Percentiles rank a stretch among this genome's conserved stretches.
Evolutionary conservation across 495 filamentous ascomycete genomes (phyloP).

Genomic region (Chaetomium fimeti): DNA sequence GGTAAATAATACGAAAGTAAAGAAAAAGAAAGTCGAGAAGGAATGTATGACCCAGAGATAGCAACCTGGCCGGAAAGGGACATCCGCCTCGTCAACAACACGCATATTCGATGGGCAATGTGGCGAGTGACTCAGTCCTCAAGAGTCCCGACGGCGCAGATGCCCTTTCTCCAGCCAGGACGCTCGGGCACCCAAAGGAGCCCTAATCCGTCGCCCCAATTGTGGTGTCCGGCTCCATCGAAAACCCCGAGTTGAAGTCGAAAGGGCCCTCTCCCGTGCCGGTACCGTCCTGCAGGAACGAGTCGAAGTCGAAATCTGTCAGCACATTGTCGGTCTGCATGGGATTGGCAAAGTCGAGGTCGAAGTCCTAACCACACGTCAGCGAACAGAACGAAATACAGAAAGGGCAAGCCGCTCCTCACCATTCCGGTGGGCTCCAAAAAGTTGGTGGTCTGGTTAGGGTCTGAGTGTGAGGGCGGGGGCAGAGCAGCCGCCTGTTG

Average conservation of each 20-base stretch:
- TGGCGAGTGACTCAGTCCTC: neutral
- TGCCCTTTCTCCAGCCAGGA: neutral
- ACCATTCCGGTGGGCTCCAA: conserved; percentile 41
- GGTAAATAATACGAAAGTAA: conserved; percentile 3
- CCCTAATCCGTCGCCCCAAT: conserved; percentile 52
- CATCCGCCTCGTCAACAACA: neutral
- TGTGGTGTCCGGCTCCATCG: conserved; percentile 48
- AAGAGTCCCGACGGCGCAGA: neutral
- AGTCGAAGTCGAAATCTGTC: conserved; percentile 93
- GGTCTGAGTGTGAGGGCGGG: conserved; percentile 47
- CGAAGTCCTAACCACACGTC: conserved; percentile 35
- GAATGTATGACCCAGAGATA: conserved; percentile 1
- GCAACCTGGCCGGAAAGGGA: neutral
- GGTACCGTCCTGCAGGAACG: conserved; percentile 66
- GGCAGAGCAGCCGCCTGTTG: conserved; percentile 48
- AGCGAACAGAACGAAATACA: conserved; percentile 16
- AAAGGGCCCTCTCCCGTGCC: conserved; percentile 43
- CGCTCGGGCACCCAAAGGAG: neutral
- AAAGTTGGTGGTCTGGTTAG: conserved; percentile 37
- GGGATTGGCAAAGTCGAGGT: conserved; percentile 60
- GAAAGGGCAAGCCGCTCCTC: conserved; percentile 25
- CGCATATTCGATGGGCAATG: neutral
- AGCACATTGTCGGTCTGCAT: conserved; percentile 69
- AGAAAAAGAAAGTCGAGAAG: conserved; percentile 7
- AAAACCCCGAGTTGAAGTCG: conserved; percentile 47